Evolutionary conservation across 1,139 yeast species (phyloP).

Genomic region (Nadsonia starkeyi-henricii): DNA sequence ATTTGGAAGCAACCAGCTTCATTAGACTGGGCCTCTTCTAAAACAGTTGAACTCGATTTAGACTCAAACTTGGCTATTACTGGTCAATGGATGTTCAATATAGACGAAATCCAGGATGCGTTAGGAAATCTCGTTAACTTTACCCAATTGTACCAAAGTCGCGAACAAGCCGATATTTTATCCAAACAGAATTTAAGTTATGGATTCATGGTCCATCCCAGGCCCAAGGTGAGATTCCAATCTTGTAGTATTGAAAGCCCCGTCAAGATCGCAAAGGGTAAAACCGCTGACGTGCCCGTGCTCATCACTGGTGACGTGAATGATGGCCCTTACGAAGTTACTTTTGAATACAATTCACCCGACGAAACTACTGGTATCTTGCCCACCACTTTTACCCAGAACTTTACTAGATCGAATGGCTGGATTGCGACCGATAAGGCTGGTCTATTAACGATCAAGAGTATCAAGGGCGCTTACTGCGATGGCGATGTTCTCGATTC

Average conservation of each 20-base stretch:
- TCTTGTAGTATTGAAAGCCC: slow-evolving; percentile 24
- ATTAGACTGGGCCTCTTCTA: slow-evolving; percentile 40
- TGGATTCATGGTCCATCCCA: slow-evolving; percentile 47
- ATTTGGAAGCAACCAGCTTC: slow-evolving; percentile 18
- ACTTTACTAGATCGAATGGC: slow-evolving; percentile 20
- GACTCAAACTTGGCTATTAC: slow-evolving; percentile 34
- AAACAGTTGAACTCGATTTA: slow-evolving; percentile 34
- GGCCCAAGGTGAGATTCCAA: slow-evolving; percentile 36
- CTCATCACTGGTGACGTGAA: slow-evolving; percentile 13
- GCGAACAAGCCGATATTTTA: slow-evolving; percentile 14
- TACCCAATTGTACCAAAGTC: slow-evolving; percentile 24
- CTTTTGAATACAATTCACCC: slow-evolving; percentile 14
- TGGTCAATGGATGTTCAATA: slow-evolving; percentile 52
- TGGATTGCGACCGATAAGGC: slow-evolving; percentile 34
- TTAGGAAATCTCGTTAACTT: slow-evolving; percentile 57
- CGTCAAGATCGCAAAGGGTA: slow-evolving; percentile 21
- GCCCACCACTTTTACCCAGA: slow-evolving; percentile 10
- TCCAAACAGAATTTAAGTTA: slow-evolving; percentile 23
- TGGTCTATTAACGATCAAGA: slow-evolving; percentile 46
- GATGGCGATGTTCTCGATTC: slow-evolving; percentile 42
- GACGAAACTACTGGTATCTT: slow-evolving; percentile 8
- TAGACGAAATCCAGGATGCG: slow-evolving; percentile 58
- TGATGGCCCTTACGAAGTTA: slow-evolving; percentile 22
- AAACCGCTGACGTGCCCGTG: slow-evolving; percentile 15
- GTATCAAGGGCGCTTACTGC: slow-evolving; percentile 48